Evolutionary conservation across 2,329 filamentous ascomycete genomes (phyloP).

Genomic region (Aspergillus tubingensis): DNA sequence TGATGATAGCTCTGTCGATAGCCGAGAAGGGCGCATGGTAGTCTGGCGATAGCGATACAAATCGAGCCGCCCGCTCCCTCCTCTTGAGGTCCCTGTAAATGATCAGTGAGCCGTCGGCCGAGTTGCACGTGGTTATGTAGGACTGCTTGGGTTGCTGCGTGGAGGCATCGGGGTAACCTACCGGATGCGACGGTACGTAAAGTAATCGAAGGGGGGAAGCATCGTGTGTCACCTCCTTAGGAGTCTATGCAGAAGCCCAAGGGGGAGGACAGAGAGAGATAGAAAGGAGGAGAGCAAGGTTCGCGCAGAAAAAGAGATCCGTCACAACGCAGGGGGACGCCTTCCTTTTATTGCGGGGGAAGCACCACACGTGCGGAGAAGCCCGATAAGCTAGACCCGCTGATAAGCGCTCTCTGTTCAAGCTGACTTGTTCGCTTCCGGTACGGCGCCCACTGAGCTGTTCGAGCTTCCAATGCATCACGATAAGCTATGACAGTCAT

Average conservation of each 20-base stretch:
- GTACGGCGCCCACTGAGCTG: no score
- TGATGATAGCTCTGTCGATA: slow-evolving; percentile 67
- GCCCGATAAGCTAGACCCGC: slow-evolving; percentile 23
- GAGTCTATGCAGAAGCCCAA: background rate
- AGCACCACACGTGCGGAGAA: slow-evolving; percentile 21
- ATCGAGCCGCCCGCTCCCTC: slow-evolving; percentile 68
- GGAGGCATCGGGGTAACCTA: slow-evolving; percentile 42
- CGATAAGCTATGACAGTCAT: background rate
- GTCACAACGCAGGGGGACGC: slow-evolving; percentile 3
- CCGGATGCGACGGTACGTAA: slow-evolving; percentile 72
- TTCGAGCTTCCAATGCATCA: background rate
- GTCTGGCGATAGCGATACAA: slow-evolving; percentile 63
- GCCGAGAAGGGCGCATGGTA: slow-evolving; percentile 69
- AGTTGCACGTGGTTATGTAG: background rate
- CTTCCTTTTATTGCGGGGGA: slow-evolving; percentile 26
- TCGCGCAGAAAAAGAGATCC: background rate
- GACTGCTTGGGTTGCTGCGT: background rate
- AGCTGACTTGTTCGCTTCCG: no score
- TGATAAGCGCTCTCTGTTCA: slow-evolving; percentile 21
- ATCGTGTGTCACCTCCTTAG: slow-evolving; percentile 30
- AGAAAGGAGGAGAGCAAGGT: background rate
- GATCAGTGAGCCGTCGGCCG: slow-evolving; percentile 1
- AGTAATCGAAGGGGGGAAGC: slow-evolving; percentile 64
- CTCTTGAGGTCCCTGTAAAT: slow-evolving; percentile 72
- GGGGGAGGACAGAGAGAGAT: background rate